Base-by-base conservation (phyloP, 352 stramenopile species). In the Globisporangium cystogenes region DNA sequence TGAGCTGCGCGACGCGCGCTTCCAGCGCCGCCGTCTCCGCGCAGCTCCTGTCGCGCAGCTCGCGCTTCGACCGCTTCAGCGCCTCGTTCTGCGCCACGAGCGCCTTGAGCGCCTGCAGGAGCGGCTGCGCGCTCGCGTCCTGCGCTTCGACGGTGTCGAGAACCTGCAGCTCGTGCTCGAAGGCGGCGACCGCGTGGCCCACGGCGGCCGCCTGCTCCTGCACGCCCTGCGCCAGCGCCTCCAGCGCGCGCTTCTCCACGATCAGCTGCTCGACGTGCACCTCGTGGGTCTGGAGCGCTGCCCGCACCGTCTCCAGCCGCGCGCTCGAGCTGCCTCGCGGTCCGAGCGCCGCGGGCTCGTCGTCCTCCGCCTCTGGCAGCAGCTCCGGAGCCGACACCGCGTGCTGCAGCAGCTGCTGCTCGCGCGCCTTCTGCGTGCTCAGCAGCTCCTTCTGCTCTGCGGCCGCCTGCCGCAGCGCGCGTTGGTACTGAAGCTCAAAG, bases 401-500 rank as follows among this genome's bases (percentile, higher is more conserved):
- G 37, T 73, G 65, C 35, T 81, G 64, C 15, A 89, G 53, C 11
- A 90, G 55, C 40, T 80, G 58, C 0, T 59, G 53, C 53, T 90
- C 75, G n/a, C 68, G 69, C 21, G 66, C 64, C 29, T 68, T 65
- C 31, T 85, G 70, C 57, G 65, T 56, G 21, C 47, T 60, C 7
- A 83, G 27, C 24, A 76, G 51, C 10, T 52, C 42, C 39, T 80
- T 65, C 42, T 93, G 67, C 40, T 86, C 77, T 1, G 64, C 58
- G 27, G 65, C 63, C 4, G 78, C 76, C 51, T 84, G 74, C 39
- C 77, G 74, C 46, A 70, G 58, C 1, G 64, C 68, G 14, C 72
- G 70, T 39, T 90, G 60, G 40, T 87, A 92, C 55, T 86, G 76
- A 21, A 66, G 53, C 16, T 87, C 72, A 67, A 90, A 90, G n/a